phyloP scores from a whole-genome alignment of 345 rosid genomes.

The Toxicodendron radicans region DNA sequence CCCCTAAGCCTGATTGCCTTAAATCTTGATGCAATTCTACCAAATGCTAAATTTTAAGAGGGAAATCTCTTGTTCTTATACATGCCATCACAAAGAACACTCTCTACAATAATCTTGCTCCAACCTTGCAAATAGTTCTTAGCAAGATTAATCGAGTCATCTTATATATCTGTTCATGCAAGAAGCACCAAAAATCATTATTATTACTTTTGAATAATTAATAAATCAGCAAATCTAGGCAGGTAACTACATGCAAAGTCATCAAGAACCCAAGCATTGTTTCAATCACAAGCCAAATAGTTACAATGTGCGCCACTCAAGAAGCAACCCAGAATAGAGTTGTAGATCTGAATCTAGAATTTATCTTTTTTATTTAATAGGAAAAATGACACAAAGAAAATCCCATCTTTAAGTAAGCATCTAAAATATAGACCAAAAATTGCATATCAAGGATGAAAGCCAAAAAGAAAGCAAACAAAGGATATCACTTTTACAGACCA shows the following conservation, averaged over 20 bases:
- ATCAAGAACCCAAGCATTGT: background rate
- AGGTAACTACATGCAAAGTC: background rate
- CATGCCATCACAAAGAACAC: background rate
- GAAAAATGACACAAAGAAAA: constrained; percentile 17
- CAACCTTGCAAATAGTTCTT: background rate
- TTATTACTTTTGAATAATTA: too few relatives aligned
- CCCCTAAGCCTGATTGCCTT: too few relatives aligned
- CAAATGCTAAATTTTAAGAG: background rate
- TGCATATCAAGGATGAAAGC: constrained; percentile 18
- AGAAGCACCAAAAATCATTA: constrained; percentile 3
- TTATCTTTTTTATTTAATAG: background rate
- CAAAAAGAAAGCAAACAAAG: constrained; percentile 20
- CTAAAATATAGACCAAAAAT: background rate
- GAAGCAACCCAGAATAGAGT: background rate
- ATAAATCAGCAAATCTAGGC: too few relatives aligned
- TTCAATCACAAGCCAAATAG: background rate
- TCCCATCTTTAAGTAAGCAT: background rate
- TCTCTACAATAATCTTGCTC: background rate
- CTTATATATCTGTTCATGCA: background rate
- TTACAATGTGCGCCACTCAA: background rate
- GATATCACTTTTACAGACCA: constrained; percentile 58
- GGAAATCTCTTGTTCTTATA: background rate
- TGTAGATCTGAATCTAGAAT: background rate
- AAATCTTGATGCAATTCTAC: background rate
- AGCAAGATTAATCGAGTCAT: background rate